phyloP scores from a whole-genome alignment of 345 rosid genomes.

The Turritis glabra region DNA sequence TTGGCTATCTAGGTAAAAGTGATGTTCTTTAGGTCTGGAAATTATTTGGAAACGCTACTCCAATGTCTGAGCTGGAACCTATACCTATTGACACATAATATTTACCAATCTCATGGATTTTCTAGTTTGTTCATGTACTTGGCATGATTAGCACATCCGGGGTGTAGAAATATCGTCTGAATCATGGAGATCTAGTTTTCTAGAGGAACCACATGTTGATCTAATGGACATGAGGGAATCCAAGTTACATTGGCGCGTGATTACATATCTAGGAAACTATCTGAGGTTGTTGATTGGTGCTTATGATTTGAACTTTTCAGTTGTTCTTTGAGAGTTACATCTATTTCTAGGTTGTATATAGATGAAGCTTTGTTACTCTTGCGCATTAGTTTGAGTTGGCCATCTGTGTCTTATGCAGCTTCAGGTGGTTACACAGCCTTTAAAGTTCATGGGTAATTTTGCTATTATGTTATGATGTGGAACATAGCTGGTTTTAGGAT shows the following conservation, averaged over 20 bases:
- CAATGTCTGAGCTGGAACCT: not conserved
- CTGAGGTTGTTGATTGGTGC: not conserved
- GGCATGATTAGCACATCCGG: not conserved
- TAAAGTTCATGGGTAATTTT: not conserved
- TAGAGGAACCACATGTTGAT: constrained; percentile 4
- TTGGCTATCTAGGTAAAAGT: not conserved
- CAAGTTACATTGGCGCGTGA: not conserved
- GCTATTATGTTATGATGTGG: constrained; percentile 13
- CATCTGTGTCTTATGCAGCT: constrained; percentile 12
- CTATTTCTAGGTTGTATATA: not conserved
- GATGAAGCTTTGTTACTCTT: constrained; percentile 9
- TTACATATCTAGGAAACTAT: not conserved
- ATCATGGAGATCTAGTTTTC: not conserved
- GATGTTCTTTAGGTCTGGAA: not conserved
- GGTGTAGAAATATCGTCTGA: constrained; percentile 3
- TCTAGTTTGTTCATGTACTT: not conserved
- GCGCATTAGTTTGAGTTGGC: not conserved
- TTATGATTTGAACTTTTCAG: not conserved
- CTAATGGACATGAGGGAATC: not conserved
- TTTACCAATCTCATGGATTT: not conserved
- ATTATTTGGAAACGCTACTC: not conserved
- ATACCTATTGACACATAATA: not conserved
- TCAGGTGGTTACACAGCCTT: constrained; percentile 19
- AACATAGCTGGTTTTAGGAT: not conserved
- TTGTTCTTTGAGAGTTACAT: not conserved